phyloP scores from a whole-genome alignment of 2,329 filamentous ascomycete species.

The Gnomoniopsis sp. region DNA sequence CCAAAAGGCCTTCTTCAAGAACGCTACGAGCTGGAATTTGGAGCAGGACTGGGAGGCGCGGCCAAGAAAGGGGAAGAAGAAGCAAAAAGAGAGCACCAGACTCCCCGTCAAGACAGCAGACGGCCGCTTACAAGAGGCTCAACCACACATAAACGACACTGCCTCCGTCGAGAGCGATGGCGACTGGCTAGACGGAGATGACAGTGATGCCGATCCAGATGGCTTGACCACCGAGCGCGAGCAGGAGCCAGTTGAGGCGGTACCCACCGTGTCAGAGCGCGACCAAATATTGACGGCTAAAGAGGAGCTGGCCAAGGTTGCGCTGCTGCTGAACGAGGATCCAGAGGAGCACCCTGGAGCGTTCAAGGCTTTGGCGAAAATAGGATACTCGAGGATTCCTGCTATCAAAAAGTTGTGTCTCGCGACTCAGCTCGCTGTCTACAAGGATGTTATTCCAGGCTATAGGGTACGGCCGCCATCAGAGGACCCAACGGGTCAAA shows the following conservation, averaged over 20 bases:
- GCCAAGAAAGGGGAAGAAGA: constrained; percentile 72
- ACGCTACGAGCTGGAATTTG: constrained; percentile 80
- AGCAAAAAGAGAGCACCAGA: constrained; percentile 68
- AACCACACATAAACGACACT: constrained; percentile 46
- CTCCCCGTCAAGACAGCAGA: constrained; percentile 85
- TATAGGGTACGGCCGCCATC: constrained; percentile 84
- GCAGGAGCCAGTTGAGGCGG: constrained; percentile 39
- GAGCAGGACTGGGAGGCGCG: constrained; percentile 87
- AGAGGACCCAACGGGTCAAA: constrained; percentile 71
- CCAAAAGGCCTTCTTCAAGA: constrained; percentile 67
- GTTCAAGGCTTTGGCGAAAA: constrained; percentile 73
- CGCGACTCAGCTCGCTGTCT: constrained; percentile 83
- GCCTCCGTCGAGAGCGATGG: constrained; percentile 56
- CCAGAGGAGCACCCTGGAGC: constrained; percentile 84
- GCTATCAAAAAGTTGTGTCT: constrained; percentile 83
- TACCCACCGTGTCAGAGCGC: constrained; percentile 66
- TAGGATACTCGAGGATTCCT: constrained; percentile 65
- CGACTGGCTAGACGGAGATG: constrained; percentile 61
- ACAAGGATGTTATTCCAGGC: constrained; percentile 93
- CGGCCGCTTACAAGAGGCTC: constrained; percentile 60
- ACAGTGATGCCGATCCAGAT: constrained; percentile 53
- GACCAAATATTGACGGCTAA: constrained; percentile 85
- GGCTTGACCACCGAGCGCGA: constrained; percentile 40
- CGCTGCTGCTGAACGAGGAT: constrained; percentile 78
- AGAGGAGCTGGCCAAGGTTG: constrained; percentile 85